phyloP scores from a whole-genome alignment of 257 asterid genomes.

The Coffea canephora region DNA sequence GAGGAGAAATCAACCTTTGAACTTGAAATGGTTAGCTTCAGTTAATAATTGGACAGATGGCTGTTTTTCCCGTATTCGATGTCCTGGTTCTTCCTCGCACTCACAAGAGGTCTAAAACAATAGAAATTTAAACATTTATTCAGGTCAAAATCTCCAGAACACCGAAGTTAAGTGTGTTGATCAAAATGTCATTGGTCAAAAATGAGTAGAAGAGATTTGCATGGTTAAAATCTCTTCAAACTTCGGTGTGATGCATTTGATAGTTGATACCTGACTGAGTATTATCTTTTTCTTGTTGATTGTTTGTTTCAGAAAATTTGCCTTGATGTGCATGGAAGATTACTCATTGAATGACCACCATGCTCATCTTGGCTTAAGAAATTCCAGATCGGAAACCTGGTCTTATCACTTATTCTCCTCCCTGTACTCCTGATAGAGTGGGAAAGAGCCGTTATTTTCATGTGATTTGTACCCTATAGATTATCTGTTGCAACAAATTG shows the following conservation, averaged over 20 bases:
- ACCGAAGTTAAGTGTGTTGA: neutral
- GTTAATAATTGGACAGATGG: neutral
- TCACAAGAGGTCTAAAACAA: neutral
- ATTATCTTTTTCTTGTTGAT: constrained; percentile 1
- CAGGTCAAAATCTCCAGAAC: neutral
- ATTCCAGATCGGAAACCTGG: neutral
- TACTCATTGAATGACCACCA: too few relatives aligned
- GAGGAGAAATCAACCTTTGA: neutral
- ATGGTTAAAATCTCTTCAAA: neutral
- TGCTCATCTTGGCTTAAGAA: neutral
- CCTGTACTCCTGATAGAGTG: neutral
- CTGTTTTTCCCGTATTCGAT: neutral
- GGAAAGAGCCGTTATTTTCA: neutral
- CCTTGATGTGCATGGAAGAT: neutral
- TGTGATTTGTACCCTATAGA: neutral
- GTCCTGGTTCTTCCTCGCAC: neutral
- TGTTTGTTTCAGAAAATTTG: neutral
- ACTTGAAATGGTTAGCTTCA: neutral
- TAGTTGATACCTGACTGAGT: neutral
- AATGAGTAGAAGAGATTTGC: neutral
- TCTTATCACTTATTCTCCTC: neutral
- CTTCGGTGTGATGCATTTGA: neutral
- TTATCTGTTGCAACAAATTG: neutral
- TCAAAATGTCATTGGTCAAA: neutral
- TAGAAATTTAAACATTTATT: neutral